Evolutionary conservation across 1,284 basidiomycete species (phyloP), one percentile per base, ranked within the genome.

Genomic region (Apiotrichum brassicae): DNA sequence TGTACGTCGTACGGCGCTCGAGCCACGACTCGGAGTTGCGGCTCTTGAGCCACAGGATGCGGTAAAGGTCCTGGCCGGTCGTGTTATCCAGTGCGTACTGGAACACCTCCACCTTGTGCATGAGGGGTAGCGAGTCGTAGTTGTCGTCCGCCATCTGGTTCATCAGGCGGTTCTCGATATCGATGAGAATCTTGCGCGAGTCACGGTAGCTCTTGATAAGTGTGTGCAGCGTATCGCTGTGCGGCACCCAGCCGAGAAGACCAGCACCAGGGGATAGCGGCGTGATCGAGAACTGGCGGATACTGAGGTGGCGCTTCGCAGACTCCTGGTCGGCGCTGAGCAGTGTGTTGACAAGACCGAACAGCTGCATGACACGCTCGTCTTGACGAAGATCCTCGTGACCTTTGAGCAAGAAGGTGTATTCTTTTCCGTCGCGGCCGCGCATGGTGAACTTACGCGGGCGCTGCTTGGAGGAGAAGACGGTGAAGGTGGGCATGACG

Each of bases 31-130:
- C 95, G 3, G 95, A 98, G 66, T 88, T 93, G 52, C 81, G 75
- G 65, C 87, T 91, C 77, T 94, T 95, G 56, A 99, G 78, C 95
- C 95, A 99, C 16, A 99, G 77, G 20, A 98, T 92, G 19, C 93
- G 81, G 73, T 99, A 99, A n/a, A 99, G 78, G 71, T 99, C 95
- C 75, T 98, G 95, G 0, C 95, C 95, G 0, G 92, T 97, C 0
- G 95, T 98, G 65, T 98, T 98, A 74, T 98, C 94, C 36, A 98
- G 78, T 4, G 95, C 94, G 65, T 98, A 98, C 72, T 98, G 92
- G 74, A 99, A 99, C 18, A 99, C 95, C 70, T 99, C 95, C 36
- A 99, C 90, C 77, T 98, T 98, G 73, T 99, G 93, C 53, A 98
- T 80, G 3, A 97, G 77, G 26, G 88, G 92, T 36, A 98, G 77